Evolutionary conservation across 2,329 filamentous ascomycete species (phyloP).

Genomic region (Fusarium denticulatum): DNA sequence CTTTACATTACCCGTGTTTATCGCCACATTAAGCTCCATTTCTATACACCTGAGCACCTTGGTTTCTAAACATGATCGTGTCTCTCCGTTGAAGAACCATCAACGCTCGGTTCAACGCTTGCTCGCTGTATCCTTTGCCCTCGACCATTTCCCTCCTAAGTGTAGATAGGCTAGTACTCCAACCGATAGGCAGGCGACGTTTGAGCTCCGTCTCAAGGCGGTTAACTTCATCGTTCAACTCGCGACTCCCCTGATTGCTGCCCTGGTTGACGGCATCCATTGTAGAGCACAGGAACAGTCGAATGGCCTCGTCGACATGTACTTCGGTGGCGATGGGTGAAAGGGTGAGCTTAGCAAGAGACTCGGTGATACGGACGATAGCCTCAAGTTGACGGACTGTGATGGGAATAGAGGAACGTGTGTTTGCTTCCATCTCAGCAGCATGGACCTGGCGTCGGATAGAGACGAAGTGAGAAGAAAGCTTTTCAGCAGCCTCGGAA

Average conservation of each 20-base stretch:
- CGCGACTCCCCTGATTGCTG: slow-evolving; percentile 81
- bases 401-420: slow-evolving; percentile 93
- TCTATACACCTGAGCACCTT: slow-evolving; percentile 78
- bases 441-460: slow-evolving; percentile 95
- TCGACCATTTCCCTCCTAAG: slow-evolving; percentile 92
- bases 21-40: slow-evolving; percentile 67
- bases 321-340: slow-evolving; percentile 86
- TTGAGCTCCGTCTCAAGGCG: slow-evolving; percentile 91
- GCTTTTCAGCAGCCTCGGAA: slow-evolving; percentile 90
- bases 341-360: slow-evolving; percentile 89
- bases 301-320: slow-evolving; percentile 97
- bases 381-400: slow-evolving; percentile 97
- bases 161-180: slow-evolving; percentile 90
- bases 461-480: slow-evolving; percentile 96
- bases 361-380: slow-evolving; percentile 96
- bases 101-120: slow-evolving; percentile 83
- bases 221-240: slow-evolving; percentile 88
- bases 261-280: slow-evolving; percentile 98
- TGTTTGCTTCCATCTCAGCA: slow-evolving; percentile 87
- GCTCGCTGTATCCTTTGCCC: slow-evolving; percentile 88
- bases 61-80: slow-evolving; percentile 82
- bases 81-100: slow-evolving; percentile 88
- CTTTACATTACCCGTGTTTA: slow-evolving; percentile 20
- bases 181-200: slow-evolving; percentile 89
- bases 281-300: slow-evolving; percentile 93